These are phyloP conservation scores for Wickerhamomyces sp. DNA, from an alignment of 1,139 yeast species.

Conservation along the genomic window DNA sequence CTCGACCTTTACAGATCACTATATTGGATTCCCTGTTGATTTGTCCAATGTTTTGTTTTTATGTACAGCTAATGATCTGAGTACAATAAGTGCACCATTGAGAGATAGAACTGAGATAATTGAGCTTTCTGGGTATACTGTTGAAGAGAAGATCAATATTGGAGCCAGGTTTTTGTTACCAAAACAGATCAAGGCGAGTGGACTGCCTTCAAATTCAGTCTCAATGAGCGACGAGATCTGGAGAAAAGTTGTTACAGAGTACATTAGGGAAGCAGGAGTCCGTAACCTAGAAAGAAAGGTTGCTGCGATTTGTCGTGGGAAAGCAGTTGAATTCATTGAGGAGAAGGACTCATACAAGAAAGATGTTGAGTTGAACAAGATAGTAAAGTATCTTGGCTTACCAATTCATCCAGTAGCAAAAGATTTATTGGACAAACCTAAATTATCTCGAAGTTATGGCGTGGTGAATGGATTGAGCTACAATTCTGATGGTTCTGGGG, in stretches of 20 bases:
- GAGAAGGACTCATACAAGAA: conserved; percentile 31
- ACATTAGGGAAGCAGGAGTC: conserved; percentile 87
- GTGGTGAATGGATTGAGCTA: conserved; percentile 90
- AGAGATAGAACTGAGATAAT: conserved; percentile 86
- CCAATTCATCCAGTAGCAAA: conserved; percentile 36
- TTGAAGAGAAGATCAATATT: conserved; percentile 71
- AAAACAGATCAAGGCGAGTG: conserved; percentile 70
- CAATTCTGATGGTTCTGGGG: conserved; percentile 85
- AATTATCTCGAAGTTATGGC: conserved; percentile 48
- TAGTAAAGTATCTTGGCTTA: conserved; percentile 49
- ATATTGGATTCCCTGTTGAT: conserved; percentile 83
- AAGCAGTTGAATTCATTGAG: conserved; percentile 73
- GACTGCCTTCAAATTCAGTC: conserved; percentile 46
- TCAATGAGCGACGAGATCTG: conserved; percentile 45
- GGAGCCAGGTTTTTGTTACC: conserved; percentile 71
- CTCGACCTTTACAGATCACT: conserved; percentile 73
- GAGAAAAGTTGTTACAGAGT: conserved; percentile 58
- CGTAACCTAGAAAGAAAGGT: conserved; percentile 69
- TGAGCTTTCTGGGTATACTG: conserved; percentile 75
- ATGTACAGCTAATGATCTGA: conserved; percentile 86
- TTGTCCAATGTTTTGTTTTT: conserved; percentile 78
- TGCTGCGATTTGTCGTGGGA: conserved; percentile 71
- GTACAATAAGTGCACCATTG: conserved; percentile 71
- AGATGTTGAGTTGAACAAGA: conserved; percentile 37
- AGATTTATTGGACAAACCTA: conserved; percentile 24